Conservation (phyloP, 768 basidiomycete genomes). For the Sarcodon sp. region DNA sequence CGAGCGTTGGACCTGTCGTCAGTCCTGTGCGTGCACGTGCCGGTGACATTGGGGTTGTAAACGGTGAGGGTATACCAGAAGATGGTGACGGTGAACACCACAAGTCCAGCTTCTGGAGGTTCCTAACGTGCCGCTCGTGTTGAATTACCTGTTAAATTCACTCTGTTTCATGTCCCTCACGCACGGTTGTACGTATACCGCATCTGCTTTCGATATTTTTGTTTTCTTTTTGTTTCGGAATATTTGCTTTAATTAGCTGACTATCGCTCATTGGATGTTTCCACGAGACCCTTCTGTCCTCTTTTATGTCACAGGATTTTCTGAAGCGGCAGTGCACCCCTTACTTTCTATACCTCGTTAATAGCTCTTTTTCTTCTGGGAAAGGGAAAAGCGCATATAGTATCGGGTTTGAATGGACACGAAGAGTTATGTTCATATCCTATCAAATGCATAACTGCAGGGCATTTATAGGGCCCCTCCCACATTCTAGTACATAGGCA, state of each 20-base stretch:
- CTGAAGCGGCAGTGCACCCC: neutral
- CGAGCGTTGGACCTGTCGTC: slow-evolving; percentile 51
- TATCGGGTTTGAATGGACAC: no score
- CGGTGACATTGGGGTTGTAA: slow-evolving; percentile 55
- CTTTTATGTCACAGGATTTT: neutral
- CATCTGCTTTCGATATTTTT: slow-evolving; percentile 13
- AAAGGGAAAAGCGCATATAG: no score
- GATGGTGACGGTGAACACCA: slow-evolving; percentile 43
- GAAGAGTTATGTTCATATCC: no score
- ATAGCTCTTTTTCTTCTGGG: neutral
- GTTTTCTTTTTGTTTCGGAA: slow-evolving; percentile 2
- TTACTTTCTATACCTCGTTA: neutral
- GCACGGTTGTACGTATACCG: slow-evolving; percentile 8
- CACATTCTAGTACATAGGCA: no score
- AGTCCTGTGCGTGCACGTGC: slow-evolving; percentile 60
- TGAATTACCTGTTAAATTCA: slow-evolving; percentile 17
- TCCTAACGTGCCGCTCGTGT: slow-evolving; percentile 73
- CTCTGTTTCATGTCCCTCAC: slow-evolving; percentile 11
- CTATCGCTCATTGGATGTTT: neutral
- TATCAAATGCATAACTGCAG: no score
- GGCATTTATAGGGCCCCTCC: no score
- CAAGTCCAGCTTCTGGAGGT: slow-evolving; percentile 45
- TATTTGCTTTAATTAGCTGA: slow-evolving; percentile 1
- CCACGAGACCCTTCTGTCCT: neutral
- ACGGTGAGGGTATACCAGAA: slow-evolving; percentile 43